A percentile compares a stretch with the other conserved stretches of the same genome.
These are phyloP conservation scores for Acmispon strigosus DNA, from an alignment of 306 rosid genomes.

Conservation along the genomic window DNA sequence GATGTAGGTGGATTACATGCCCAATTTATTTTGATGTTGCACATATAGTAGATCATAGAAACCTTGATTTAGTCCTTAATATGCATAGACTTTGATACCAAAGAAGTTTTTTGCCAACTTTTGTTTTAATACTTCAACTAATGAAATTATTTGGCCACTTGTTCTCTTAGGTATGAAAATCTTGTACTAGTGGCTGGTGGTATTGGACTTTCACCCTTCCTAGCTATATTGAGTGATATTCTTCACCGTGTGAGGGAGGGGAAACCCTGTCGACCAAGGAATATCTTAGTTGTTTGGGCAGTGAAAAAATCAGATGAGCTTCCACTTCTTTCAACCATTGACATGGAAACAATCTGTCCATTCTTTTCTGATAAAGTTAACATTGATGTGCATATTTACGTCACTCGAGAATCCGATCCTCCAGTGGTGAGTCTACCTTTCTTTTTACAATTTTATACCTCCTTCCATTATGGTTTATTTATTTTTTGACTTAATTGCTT, in stretches of 20 bases:
- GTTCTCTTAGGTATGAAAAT: slow-evolving; percentile 68
- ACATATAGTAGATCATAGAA: background rate
- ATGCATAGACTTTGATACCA: background rate
- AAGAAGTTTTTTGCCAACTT: background rate
- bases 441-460: background rate
- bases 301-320: slow-evolving; percentile 71
- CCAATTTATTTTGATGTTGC: background rate
- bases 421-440: slow-evolving; percentile 55
- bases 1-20: slow-evolving; percentile 41
- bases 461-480: background rate
- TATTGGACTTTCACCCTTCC: slow-evolving; percentile 88
- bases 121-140: background rate
- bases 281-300: slow-evolving; percentile 76
- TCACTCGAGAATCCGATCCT: slow-evolving; percentile 78
- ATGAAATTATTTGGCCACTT: slow-evolving; percentile 7
- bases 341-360: slow-evolving; percentile 68
- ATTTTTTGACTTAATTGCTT: slow-evolving; percentile 1
- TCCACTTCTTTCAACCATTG: slow-evolving; percentile 65
- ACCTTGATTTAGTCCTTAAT: background rate
- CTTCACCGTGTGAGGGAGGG: slow-evolving; percentile 72
- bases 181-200: slow-evolving; percentile 93
- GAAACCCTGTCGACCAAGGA: slow-evolving; percentile 61
- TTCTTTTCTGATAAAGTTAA: slow-evolving; percentile 47
- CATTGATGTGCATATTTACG: slow-evolving; percentile 49
- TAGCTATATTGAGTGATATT: slow-evolving; percentile 82